Conservation (phyloP, 257 asterid genomes). For the Petunia secreta region DNA sequence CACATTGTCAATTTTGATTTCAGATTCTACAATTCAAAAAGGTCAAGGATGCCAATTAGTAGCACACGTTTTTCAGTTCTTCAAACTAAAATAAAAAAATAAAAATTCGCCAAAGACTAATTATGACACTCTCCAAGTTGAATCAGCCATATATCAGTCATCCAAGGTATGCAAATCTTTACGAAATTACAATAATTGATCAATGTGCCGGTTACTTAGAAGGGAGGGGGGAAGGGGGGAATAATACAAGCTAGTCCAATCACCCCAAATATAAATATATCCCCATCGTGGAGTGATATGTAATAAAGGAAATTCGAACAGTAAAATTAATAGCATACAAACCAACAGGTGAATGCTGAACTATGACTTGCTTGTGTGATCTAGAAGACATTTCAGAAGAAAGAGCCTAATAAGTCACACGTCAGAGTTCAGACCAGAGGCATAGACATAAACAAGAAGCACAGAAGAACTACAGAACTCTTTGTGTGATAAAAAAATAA, state of each 20-base stretch:
- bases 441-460: constrained; percentile 8
- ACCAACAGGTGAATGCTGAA: constrained; percentile 1
- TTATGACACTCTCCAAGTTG: not conserved
- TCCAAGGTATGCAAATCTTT: not conserved
- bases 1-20: constrained; percentile 87
- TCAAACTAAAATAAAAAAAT: not conserved
- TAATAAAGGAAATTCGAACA: not conserved
- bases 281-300: not conserved
- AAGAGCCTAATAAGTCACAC: not conserved
- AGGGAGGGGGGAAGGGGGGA: not conserved
- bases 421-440: not conserved
- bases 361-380: not conserved
- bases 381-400: constrained; percentile 9
- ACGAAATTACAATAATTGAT: constrained; percentile 11
- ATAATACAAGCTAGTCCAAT: constrained; percentile 1
- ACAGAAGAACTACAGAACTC: not conserved
- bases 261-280: not conserved
- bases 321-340: not conserved
- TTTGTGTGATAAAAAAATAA: no score
- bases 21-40: constrained; percentile 69
- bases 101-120: constrained; percentile 1
- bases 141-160: constrained; percentile 7
- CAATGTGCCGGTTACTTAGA: not conserved
- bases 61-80: not conserved
- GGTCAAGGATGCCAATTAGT: not conserved